Evolutionary conservation across 1,284 basidiomycete genomes (phyloP).

Genomic region (Peniophora sp.): DNA sequence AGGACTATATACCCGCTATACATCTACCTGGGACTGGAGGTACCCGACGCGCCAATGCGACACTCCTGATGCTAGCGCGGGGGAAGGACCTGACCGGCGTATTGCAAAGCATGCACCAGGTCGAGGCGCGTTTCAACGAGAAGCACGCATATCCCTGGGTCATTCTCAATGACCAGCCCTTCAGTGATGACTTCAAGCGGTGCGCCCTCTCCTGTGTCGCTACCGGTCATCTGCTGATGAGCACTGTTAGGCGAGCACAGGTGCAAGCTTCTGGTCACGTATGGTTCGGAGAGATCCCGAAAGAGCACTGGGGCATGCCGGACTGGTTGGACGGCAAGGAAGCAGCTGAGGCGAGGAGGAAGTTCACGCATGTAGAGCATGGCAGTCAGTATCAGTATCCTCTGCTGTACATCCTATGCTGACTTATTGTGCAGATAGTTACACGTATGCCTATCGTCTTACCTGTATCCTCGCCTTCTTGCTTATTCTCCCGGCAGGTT

Average conservation of each 20-base stretch:
- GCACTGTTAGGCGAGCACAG: background rate
- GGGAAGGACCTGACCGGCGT: slow-evolving; percentile 47
- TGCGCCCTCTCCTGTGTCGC: slow-evolving; percentile 17
- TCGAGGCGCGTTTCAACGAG: slow-evolving; percentile 57
- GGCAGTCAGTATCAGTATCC: slow-evolving; percentile 16
- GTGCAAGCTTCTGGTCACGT: slow-evolving; percentile 43
- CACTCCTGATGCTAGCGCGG: slow-evolving; percentile 38
- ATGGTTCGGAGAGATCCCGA: slow-evolving; percentile 65
- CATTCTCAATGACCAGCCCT: slow-evolving; percentile 64
- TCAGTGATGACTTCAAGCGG: slow-evolving; percentile 63
- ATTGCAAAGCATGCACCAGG: slow-evolving; percentile 42
- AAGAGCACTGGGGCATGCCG: slow-evolving; percentile 75
- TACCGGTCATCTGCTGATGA: slow-evolving; percentile 9
- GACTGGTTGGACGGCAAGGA: slow-evolving; percentile 67
- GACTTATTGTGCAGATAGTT: slow-evolving; percentile 40
- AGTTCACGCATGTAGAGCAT: slow-evolving; percentile 32
- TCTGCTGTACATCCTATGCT: slow-evolving; percentile 8
- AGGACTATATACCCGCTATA: no score
- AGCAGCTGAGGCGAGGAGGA: slow-evolving; percentile 35
- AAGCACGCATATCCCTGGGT: slow-evolving; percentile 65
- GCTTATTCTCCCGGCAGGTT: slow-evolving; percentile 31
- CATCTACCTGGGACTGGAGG: background rate
- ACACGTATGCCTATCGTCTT: slow-evolving; percentile 30
- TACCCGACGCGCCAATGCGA: slow-evolving; percentile 29
- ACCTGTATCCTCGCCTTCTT: background rate